A percentile compares a stretch with the other conserved stretches of the same genome.
phyloP scores from a whole-genome alignment of 805 yeast genomes.

The Yamadazyma insecticola region DNA sequence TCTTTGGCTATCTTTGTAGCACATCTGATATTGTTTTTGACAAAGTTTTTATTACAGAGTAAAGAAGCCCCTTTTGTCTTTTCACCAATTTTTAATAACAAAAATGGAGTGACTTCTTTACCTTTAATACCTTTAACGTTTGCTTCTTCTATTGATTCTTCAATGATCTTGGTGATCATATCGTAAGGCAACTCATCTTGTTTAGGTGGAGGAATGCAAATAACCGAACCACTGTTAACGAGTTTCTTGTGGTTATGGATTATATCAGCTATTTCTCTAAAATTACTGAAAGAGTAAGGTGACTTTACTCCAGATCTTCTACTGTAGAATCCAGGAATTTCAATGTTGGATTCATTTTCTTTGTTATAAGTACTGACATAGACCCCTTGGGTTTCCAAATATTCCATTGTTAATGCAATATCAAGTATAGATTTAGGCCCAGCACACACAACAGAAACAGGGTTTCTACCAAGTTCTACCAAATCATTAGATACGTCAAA shows the following conservation, averaged over 20 bases:
- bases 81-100: slow-evolving; percentile 59
- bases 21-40: slow-evolving; percentile 65
- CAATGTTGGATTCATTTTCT: slow-evolving; percentile 13
- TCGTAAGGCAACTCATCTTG: slow-evolving; percentile 53
- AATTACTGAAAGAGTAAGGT: slow-evolving; percentile 57
- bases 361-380: slow-evolving; percentile 69
- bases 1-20: slow-evolving; percentile 66
- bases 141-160: slow-evolving; percentile 56
- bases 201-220: slow-evolving; percentile 79
- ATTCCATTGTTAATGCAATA: slow-evolving; percentile 76
- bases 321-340: slow-evolving; percentile 79
- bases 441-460: slow-evolving; percentile 86
- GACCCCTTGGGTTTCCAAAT: slow-evolving; percentile 87
- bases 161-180: slow-evolving; percentile 53
- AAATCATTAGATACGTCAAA: slow-evolving; percentile 86
- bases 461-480: slow-evolving; percentile 77
- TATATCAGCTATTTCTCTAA: slow-evolving; percentile 58
- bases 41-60: slow-evolving; percentile 67
- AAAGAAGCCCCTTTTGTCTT: slow-evolving; percentile 71
- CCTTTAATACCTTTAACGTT: slow-evolving; percentile 51
- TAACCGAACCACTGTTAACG: slow-evolving; percentile 65
- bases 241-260: slow-evolving; percentile 40
- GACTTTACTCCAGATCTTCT: slow-evolving; percentile 70
- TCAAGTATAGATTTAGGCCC: slow-evolving; percentile 89
- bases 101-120: slow-evolving; percentile 74